These are phyloP conservation scores for Penicillium sp. DNA, from an alignment of 2,329 filamentous ascomycete species.

Conservation along the genomic window DNA sequence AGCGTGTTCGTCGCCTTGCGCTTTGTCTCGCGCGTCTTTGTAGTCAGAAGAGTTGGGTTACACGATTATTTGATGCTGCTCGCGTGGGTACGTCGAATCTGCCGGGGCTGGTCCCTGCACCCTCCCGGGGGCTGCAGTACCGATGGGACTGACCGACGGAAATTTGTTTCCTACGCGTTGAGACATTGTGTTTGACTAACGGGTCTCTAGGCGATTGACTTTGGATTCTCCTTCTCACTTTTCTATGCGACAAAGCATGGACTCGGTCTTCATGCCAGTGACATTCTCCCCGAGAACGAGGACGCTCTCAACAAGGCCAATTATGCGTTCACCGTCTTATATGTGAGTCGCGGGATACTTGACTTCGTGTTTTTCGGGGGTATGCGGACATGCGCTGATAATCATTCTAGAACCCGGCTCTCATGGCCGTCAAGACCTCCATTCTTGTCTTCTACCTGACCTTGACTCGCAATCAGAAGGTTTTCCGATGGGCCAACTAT, in stretches of 20 bases:
- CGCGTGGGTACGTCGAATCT: conserved; percentile 65
- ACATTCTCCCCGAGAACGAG: conserved; percentile 38
- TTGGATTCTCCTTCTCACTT: conserved; percentile 52
- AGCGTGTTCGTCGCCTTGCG: conserved; percentile 76
- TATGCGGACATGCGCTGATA: not conserved
- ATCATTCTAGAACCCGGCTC: conserved; percentile 71
- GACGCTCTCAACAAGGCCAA: conserved; percentile 51
- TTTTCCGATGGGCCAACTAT: conserved; percentile 84
- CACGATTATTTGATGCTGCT: conserved; percentile 83
- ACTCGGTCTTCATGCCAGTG: conserved; percentile 46
- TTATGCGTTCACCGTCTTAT: conserved; percentile 66
- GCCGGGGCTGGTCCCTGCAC: conserved; percentile 15
- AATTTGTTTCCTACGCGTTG: not conserved
- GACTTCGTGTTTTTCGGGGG: not conserved
- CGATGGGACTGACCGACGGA: not conserved
- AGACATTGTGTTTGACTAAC: conserved; percentile 8
- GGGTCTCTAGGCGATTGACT: conserved; percentile 43
- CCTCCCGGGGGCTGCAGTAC: conserved; percentile 12
- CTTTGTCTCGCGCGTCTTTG: conserved; percentile 71
- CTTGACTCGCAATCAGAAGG: conserved; percentile 75
- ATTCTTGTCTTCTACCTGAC: conserved; percentile 89
- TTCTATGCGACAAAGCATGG: conserved; percentile 50
- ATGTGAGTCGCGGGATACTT: conserved; percentile 46
- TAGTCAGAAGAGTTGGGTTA: conserved; percentile 72
- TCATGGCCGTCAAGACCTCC: conserved; percentile 93